Base-by-base conservation (phyloP, 495 filamentous ascomycete genomes). In the Penicillium cinerascens region DNA sequence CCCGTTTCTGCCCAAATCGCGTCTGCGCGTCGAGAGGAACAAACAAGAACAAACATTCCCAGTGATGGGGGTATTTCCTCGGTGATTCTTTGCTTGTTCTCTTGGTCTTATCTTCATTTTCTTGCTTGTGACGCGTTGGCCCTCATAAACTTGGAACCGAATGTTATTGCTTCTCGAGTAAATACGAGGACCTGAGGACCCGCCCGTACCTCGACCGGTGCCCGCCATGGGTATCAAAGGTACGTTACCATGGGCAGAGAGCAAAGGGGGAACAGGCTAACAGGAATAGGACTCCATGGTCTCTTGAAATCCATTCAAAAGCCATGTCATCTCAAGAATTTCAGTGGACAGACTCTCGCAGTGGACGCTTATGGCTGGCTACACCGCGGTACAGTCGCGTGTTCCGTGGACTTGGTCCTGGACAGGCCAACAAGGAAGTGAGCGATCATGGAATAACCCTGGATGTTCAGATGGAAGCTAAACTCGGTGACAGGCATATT, bases 301-400 rank as follows among this genome's bases (percentile, higher is more conserved):
- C 78, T 96, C 40, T 86, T 99, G 40, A 96, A 96, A 66, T 97
- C 92, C 39, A 97, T 99, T 42, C 93, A 97, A 42, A 89, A 89
- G 60, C 88, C 86, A 59, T 86, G 82, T 48, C 85, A 91, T 51
- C 73, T 99, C 46, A 95, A 87, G 65, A 88, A 91, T 60, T 97
- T 88, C 67, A 78, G 81, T 11, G 92, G 92, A 26, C 87, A 92
- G 67, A 95, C 89, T 3, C 80, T 99, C 38, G 95, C 88, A 3
- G 83, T 99, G 15, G 95, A 99, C 69, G 92, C 87, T 51, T 99
- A 99, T 77, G 93, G 91, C 64, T 99, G 95, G 95, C 84, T 99
- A 29, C 95, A 99, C 66, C 87, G 95, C 55, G 95, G 92, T 26
- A 89, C 91, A 21, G 83, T 95, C 44, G 78, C 91, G 21, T 99